Percentiles rank a stretch among this genome's conserved stretches.
Conservation (phyloP, 148 eudicot species). For the Heliamphora exappendiculata region DNA sequence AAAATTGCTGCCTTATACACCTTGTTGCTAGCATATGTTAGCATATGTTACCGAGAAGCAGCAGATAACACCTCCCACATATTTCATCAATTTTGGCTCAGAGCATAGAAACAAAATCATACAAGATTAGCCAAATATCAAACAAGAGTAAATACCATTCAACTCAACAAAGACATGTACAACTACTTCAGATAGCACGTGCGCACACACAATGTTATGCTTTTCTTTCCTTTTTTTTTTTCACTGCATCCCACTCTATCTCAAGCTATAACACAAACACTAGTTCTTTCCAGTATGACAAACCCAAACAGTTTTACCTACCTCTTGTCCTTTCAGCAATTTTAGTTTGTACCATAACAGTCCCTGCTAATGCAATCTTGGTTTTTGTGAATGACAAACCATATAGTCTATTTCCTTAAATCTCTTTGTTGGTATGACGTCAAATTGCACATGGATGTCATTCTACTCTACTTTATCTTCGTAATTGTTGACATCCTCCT, state of each 20-base stretch:
- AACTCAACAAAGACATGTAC: not conserved
- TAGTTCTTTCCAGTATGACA: not conserved
- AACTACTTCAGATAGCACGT: not conserved
- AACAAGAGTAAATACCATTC: not conserved
- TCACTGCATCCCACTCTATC: not conserved
- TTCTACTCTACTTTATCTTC: not conserved
- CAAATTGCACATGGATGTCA: not conserved
- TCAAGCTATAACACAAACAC: not conserved
- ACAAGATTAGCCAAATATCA: not conserved
- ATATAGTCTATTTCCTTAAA: not conserved
- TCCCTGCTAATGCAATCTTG: not conserved
- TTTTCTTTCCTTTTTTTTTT: not conserved
- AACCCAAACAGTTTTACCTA: not conserved
- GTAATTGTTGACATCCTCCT: not conserved
- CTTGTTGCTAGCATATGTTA: not conserved
- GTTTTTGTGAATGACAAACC: not conserved
- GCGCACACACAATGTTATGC: not conserved
- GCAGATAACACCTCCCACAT: not conserved
- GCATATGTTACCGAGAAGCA: not conserved
- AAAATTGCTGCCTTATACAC: not conserved
- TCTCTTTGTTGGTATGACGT: not conserved
- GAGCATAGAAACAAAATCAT: not conserved
- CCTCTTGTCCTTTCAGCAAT: not conserved
- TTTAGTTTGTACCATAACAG: not conserved
- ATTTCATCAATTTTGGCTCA: not conserved